A percentile compares a stretch with the other conserved stretches of the same genome.
Evolutionary conservation across 768 basidiomycete genomes (phyloP).

Genomic region (Podaxis sp.): DNA sequence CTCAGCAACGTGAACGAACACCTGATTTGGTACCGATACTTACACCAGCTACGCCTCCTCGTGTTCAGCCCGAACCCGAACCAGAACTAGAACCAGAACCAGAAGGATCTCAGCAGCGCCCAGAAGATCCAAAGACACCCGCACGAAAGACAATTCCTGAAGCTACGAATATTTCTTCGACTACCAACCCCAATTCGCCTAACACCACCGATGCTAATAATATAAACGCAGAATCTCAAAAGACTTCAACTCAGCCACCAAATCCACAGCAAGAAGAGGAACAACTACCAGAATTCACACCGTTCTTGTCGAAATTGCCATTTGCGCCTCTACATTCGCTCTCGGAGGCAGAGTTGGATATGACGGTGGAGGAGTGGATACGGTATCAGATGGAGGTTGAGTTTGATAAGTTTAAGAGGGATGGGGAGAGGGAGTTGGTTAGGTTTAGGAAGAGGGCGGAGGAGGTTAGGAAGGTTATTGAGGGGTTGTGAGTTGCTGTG

Average conservation of each 20-base stretch:
- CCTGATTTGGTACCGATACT: slow-evolving; percentile 5
- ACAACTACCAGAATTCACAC: slow-evolving; percentile 23
- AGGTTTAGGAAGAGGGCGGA: slow-evolving; percentile 42
- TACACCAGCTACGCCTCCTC: background rate
- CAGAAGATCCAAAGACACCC: background rate
- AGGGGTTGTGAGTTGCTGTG: slow-evolving; percentile 23
- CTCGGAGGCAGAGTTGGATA: slow-evolving; percentile 64
- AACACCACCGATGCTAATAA: background rate
- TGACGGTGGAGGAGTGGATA: slow-evolving; percentile 87
- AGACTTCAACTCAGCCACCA: background rate
- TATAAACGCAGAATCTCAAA: background rate
- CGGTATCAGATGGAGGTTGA: slow-evolving; percentile 71
- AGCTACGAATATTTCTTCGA: background rate
- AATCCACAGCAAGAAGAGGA: background rate
- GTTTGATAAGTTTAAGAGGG: slow-evolving; percentile 52
- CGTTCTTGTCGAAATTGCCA: slow-evolving; percentile 45
- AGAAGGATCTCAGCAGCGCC: background rate
- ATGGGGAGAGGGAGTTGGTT: slow-evolving; percentile 44
- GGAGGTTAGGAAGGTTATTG: slow-evolving; percentile 39
- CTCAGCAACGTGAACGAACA: background rate
- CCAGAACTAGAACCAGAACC: background rate
- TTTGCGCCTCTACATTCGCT: slow-evolving; percentile 44
- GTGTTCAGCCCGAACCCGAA: background rate
- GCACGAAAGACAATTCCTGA: background rate
- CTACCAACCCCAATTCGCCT: background rate